A percentile compares a stretch with the other conserved stretches of the same genome.
These are phyloP conservation scores for Neophaeococcomyces mojaviensis DNA, from an alignment of 2,329 filamentous ascomycete species.

Conservation along the genomic window DNA sequence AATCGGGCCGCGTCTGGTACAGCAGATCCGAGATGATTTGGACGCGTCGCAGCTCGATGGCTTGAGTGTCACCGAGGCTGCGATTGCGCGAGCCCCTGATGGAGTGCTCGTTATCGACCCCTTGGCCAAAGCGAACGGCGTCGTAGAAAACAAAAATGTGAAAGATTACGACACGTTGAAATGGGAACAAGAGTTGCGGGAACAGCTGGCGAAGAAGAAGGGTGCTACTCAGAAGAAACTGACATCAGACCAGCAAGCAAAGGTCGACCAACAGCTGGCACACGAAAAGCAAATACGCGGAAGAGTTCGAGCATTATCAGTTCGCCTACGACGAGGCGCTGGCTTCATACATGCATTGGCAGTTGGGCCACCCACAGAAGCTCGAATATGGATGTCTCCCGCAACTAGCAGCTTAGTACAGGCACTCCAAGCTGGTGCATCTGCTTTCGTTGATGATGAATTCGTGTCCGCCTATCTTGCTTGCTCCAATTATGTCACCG, in stretches of 20 bases:
- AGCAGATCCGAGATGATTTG: conserved; percentile 67
- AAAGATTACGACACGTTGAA: conserved; percentile 95
- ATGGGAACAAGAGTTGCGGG: conserved; percentile 89
- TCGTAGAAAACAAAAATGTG: conserved; percentile 73
- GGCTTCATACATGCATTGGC: conserved; percentile 78
- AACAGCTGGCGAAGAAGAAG: conserved; percentile 86
- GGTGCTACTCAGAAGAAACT: conserved; percentile 78
- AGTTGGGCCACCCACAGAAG: conserved; percentile 80
- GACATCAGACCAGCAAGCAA: conserved; percentile 77
- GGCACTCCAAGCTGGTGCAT: conserved; percentile 71
- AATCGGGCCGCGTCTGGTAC: conserved; percentile 68
- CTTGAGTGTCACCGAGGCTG: conserved; percentile 79
- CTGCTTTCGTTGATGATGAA: conserved; percentile 70
- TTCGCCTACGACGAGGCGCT: conserved; percentile 70
- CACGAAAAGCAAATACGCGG: conserved; percentile 77
- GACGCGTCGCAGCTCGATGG: conserved; percentile 60
- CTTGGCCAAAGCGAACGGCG: conserved; percentile 70
- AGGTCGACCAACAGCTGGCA: conserved; percentile 80
- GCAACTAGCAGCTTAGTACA: conserved; percentile 67
- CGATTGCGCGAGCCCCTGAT: conserved; percentile 85
- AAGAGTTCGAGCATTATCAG: conserved; percentile 61
- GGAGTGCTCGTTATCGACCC: conserved; percentile 87
- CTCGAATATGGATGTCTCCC: conserved; percentile 77
- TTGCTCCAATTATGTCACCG: conserved; percentile 67
- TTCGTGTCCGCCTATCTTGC: conserved; percentile 72